Evolutionary conservation across 2,329 filamentous ascomycete genomes (phyloP).

Genomic region (Penicillium olsonii): DNA sequence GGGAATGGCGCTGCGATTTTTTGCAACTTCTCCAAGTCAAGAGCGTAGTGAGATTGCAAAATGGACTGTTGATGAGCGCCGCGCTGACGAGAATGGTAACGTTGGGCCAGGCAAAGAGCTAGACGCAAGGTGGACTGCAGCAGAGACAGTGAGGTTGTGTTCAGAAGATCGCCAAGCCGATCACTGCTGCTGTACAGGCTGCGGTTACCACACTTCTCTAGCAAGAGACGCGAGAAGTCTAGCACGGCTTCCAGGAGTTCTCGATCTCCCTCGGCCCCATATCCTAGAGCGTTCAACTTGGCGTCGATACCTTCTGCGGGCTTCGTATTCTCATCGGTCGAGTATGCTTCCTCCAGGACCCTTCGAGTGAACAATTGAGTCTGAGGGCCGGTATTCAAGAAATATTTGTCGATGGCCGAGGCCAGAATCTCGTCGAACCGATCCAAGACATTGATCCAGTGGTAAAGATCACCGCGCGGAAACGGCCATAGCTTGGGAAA

Average conservation of each 20-base stretch:
- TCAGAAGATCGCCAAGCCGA: constrained; percentile 83
- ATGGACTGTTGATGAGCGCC: constrained; percentile 71
- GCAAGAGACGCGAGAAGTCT: constrained; percentile 79
- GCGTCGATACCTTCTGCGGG: constrained; percentile 55
- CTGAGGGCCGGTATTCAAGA: constrained; percentile 78
- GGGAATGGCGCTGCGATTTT: constrained; percentile 80
- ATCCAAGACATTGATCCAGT: constrained; percentile 95
- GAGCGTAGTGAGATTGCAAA: constrained; percentile 78
- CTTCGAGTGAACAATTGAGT: constrained; percentile 66
- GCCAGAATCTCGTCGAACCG: constrained; percentile 89
- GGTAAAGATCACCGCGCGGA: constrained; percentile 90
- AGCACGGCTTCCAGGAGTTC: constrained; percentile 78
- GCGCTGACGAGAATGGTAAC: constrained; percentile 87
- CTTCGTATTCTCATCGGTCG: constrained; percentile 61
- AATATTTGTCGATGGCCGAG: constrained; percentile 76
- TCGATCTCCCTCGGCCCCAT: constrained; percentile 73
- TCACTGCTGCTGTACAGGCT: constrained; percentile 94
- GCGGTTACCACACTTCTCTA: constrained; percentile 94
- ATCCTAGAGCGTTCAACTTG: constrained; percentile 63
- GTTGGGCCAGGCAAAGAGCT: constrained; percentile 81
- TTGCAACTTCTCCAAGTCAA: constrained; percentile 75
- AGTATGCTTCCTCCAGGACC: constrained; percentile 44
- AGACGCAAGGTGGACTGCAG: constrained; percentile 78
- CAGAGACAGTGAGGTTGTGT: constrained; percentile 79
- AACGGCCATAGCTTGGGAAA: constrained; percentile 95